Evolutionary conservation across 1,284 basidiomycete species (phyloP).

Genomic region (Trichosporon coremiiforme): DNA sequence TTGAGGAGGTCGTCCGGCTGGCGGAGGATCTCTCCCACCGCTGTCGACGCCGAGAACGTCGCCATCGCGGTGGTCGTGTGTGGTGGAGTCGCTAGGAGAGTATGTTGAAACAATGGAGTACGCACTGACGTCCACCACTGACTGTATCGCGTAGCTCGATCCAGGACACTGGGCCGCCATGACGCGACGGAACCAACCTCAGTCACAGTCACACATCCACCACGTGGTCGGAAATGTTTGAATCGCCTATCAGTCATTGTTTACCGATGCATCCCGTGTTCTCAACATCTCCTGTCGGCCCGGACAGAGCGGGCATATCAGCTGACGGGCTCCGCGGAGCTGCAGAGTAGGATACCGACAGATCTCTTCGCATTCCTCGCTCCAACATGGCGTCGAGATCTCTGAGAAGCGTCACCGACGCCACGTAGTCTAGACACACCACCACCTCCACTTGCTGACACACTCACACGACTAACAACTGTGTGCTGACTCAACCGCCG

Average conservation of each 20-base stretch:
- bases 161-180: not conserved
- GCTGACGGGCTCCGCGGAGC: not conserved
- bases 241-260: not conserved
- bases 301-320: not conserved
- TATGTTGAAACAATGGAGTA: not conserved
- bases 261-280: not conserved
- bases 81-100: constrained; percentile 29
- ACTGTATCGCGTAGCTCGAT: not conserved
- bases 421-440: not conserved
- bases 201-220: not conserved
- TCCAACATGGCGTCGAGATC: not conserved
- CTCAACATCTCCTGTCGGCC: not conserved
- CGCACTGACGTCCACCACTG: not conserved
- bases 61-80: constrained; percentile 36
- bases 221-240: not conserved
- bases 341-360: not conserved
- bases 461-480: not conserved
- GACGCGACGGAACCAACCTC: constrained; percentile 12
- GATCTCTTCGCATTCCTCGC: constrained; percentile 8
- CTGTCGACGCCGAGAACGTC: constrained; percentile 42
- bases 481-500: not conserved
- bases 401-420: not conserved
- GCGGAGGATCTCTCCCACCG: constrained; percentile 70
- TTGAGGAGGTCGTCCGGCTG: constrained; percentile 93
- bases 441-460: not conserved